These are phyloP conservation scores for Funneliformis geosporum DNA, from an alignment of 192 early-diverging fungal genomes.

Conservation along the genomic window DNA sequence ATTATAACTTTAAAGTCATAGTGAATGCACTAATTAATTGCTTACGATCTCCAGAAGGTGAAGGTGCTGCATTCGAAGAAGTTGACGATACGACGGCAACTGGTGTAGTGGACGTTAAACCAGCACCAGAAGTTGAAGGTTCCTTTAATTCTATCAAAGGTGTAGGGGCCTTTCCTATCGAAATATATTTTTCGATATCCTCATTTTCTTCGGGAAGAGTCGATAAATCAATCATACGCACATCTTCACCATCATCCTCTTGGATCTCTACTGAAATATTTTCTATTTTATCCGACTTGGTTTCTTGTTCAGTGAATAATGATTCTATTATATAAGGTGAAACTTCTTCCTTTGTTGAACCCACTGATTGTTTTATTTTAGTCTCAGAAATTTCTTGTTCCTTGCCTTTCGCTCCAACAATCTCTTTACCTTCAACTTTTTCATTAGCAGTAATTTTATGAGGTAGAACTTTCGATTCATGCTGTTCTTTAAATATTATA, in stretches of 20 bases:
- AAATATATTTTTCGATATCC: not conserved
- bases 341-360: not conserved
- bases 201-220: constrained; percentile 8
- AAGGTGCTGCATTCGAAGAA: not conserved
- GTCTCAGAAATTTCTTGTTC: not conserved
- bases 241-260: not conserved
- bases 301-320: not conserved
- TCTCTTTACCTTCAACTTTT: not conserved
- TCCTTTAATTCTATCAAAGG: not conserved
- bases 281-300: not conserved
- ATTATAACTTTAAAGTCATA: too few relatives aligned
- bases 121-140: not conserved
- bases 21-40: not conserved
- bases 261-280: constrained; percentile 13
- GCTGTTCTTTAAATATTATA: not conserved
- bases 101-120: not conserved
- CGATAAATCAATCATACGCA: not conserved
- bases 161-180: not conserved
- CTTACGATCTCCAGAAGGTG: constrained; percentile 11
- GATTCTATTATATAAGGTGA: not conserved
- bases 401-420: not conserved
- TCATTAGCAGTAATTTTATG: not conserved
- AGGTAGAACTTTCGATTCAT: not conserved
- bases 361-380: not conserved
- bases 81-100: not conserved